Percentiles rank a stretch among this genome's conserved stretches.
Evolutionary conservation across 306 rosid species (phyloP).

Genomic region (Lithocarpus polystachyus): DNA sequence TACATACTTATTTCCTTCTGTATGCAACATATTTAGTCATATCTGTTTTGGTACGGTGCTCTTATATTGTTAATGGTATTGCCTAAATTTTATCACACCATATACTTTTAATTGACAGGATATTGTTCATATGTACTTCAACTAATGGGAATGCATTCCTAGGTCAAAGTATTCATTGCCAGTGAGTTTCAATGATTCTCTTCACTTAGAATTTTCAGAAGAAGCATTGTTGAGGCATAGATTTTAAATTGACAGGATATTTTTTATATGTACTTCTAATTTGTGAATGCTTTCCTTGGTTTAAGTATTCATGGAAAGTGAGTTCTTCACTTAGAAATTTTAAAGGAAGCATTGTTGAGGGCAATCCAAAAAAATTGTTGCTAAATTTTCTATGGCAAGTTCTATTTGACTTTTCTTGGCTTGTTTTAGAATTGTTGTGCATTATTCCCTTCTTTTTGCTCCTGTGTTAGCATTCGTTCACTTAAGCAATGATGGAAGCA

Average conservation of each 20-base stretch:
- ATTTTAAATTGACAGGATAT: background rate
- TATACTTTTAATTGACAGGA: background rate
- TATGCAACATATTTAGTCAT: slow-evolving; percentile 59
- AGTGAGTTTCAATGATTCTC: slow-evolving; percentile 55
- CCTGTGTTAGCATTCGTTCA: slow-evolving; percentile 35
- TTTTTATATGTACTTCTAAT: slow-evolving; percentile 3
- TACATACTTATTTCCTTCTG: slow-evolving; percentile 90
- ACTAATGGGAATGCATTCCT: slow-evolving; percentile 27
- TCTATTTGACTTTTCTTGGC: slow-evolving; percentile 25
- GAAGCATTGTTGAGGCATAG: slow-evolving; percentile 68
- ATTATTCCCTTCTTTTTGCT: slow-evolving; percentile 3
- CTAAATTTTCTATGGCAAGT: slow-evolving; percentile 71
- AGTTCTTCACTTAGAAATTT: slow-evolving; percentile 74
- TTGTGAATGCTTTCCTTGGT: slow-evolving; percentile 47
- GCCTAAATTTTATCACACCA: background rate
- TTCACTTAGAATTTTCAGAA: slow-evolving; percentile 81
- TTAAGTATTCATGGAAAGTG: slow-evolving; percentile 51
- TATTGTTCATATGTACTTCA: slow-evolving; percentile 2
- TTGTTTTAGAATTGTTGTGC: slow-evolving; percentile 11
- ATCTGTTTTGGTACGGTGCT: background rate
- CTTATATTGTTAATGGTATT: background rate
- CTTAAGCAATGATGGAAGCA: slow-evolving; percentile 76
- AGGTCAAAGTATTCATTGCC: slow-evolving; percentile 64
- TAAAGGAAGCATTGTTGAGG: slow-evolving; percentile 89
- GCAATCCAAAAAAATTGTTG: slow-evolving; percentile 80